Evolutionary conservation across 2,329 filamentous ascomycete genomes (phyloP).

Genomic region (Pseudogymnoascus sp.): DNA sequence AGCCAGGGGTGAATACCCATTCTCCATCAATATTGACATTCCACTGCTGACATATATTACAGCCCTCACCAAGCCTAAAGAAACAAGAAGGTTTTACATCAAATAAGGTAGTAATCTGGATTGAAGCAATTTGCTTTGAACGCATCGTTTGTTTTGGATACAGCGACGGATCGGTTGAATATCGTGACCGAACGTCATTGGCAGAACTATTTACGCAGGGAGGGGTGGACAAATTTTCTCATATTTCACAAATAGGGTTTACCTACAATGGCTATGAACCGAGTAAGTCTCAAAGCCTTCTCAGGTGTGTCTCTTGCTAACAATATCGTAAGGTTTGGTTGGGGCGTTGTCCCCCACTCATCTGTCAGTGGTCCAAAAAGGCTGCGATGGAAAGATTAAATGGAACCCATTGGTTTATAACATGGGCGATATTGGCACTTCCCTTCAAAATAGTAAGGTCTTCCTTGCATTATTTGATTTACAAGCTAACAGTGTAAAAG

Average conservation of each 20-base stretch:
- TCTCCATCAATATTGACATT: constrained; percentile 8
- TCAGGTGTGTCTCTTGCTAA: constrained; percentile 10
- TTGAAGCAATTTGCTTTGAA: constrained; percentile 62
- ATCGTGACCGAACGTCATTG: constrained; percentile 69
- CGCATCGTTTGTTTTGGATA: constrained; percentile 65
- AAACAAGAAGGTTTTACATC: constrained; percentile 60
- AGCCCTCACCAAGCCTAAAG: constrained; percentile 44
- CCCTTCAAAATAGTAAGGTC: constrained; percentile 41
- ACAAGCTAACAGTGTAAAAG: constrained; percentile 30
- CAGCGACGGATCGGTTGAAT: constrained; percentile 73
- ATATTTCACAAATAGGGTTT: constrained; percentile 71
- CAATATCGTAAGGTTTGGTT: constrained; percentile 40
- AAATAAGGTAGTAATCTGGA: constrained; percentile 61
- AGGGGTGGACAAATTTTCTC: constrained; percentile 57
- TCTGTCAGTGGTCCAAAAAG: constrained; percentile 49
- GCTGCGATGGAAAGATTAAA: constrained; percentile 48
- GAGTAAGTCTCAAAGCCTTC: constrained; percentile 38
- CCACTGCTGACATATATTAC: constrained; percentile 14
- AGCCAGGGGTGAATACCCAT: constrained; percentile 20
- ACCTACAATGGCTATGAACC: constrained; percentile 57
- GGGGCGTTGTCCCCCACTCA: constrained; percentile 53
- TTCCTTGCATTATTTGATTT: not conserved
- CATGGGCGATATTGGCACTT: constrained; percentile 39
- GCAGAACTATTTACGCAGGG: constrained; percentile 55
- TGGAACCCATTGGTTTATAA: constrained; percentile 50